Evolutionary conservation across 345 rosid genomes (phyloP).

Genomic region (Brassica juncea): DNA sequence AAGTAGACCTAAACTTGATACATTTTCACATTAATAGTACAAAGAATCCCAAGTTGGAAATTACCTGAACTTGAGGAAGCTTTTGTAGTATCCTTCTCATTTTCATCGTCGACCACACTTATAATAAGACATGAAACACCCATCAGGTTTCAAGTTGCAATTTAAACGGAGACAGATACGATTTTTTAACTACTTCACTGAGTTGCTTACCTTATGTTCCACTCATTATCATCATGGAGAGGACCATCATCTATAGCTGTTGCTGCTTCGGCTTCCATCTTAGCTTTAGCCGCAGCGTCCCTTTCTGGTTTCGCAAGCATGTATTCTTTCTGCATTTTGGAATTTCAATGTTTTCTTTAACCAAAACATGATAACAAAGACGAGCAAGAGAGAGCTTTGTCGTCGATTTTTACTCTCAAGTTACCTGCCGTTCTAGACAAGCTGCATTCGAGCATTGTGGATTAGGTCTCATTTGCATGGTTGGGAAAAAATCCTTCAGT

Average conservation of each 20-base stretch:
- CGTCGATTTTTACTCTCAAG: background rate
- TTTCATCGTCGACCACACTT: constrained; percentile 71
- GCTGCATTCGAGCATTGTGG: constrained; percentile 90
- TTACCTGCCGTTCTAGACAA: constrained; percentile 92
- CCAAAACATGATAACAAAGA: constrained; percentile 24
- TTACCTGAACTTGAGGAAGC: constrained; percentile 66
- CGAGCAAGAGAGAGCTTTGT: background rate
- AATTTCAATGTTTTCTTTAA: background rate
- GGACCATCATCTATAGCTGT: constrained; percentile 50
- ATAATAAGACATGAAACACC: background rate
- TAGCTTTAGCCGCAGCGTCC: constrained; percentile 92
- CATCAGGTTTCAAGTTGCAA: constrained; percentile 17
- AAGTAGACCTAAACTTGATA: background rate
- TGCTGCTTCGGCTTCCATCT: constrained; percentile 68
- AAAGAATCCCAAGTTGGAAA: constrained; percentile 3
- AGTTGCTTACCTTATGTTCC: constrained; percentile 79
- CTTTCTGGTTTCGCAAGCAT: constrained; percentile 72
- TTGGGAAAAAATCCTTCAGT: constrained; percentile 91
- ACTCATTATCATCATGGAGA: constrained; percentile 84
- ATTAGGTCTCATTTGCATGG: constrained; percentile 95
- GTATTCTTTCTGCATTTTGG: constrained; percentile 67
- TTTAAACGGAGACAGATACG: background rate
- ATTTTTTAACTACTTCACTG: constrained; percentile 1
- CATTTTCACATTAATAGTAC: background rate
- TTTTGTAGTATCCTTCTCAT: constrained; percentile 41